These are phyloP conservation scores for Phytopythium vexans DNA, from an alignment of 352 stramenopile genomes.

Conservation along the genomic window DNA sequence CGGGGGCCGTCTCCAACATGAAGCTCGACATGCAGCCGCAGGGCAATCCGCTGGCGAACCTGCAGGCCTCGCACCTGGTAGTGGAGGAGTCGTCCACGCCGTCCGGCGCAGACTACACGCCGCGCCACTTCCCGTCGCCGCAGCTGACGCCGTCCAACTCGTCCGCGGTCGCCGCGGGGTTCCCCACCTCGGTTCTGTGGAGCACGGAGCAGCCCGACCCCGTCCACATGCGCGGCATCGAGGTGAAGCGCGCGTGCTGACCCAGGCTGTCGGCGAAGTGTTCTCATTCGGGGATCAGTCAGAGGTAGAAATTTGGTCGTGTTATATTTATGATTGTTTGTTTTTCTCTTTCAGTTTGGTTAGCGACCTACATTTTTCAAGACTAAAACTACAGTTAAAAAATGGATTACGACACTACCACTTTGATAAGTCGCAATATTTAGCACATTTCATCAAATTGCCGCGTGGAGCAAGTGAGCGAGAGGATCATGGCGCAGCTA, in stretches of 20 bases:
- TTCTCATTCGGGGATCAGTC: too few species aligned
- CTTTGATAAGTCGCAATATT: neutral
- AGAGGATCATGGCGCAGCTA: constrained; percentile 34
- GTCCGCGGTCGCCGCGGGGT: constrained; percentile 25
- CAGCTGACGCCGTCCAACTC: constrained; percentile 44
- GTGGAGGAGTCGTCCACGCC: constrained; percentile 29
- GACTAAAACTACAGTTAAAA: neutral
- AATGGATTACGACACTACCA: constrained; percentile 7
- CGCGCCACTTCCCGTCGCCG: constrained; percentile 31
- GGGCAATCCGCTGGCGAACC: constrained; percentile 8
- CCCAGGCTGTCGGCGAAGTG: too few species aligned
- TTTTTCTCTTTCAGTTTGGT: too few species aligned
- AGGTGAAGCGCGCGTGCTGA: constrained; percentile 8
- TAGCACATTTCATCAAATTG: constrained; percentile 2
- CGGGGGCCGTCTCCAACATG: constrained; percentile 44
- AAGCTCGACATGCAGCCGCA: constrained; percentile 45
- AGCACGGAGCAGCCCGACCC: constrained; percentile 28
- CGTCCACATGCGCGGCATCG: constrained; percentile 3
- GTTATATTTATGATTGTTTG: too few species aligned
- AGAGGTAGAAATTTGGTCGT: too few species aligned
- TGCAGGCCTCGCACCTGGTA: constrained; percentile 4
- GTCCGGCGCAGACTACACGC: constrained; percentile 4
- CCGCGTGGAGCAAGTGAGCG: neutral
- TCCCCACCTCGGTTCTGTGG: constrained; percentile 52
- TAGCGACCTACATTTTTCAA: too few species aligned